Evolutionary conservation across 225 moss, liverwort and hornwort genomes (phyloP), one percentile per base, ranked within the genome.

Genomic region (Polytrichum formosum): DNA sequence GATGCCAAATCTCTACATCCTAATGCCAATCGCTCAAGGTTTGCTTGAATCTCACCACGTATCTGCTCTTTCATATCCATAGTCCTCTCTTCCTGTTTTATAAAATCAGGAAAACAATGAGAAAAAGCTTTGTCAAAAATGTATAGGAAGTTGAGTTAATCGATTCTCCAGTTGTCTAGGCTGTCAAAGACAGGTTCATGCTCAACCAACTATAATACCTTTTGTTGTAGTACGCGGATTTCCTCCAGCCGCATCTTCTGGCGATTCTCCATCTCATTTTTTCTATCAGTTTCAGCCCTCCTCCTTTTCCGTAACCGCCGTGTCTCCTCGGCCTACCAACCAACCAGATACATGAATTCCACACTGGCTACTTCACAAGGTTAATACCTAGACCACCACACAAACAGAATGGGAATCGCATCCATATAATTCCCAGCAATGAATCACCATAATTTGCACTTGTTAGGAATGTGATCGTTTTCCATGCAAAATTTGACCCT

Each of bases 181-280:
- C 46, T 46, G 16, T 46, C 0, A 46, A 46, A 46, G 46, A 46
- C 46, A 46, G 13, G 46, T 46, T 46, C 46, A 46, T 13, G 46
- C 46, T 46, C 13, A 46, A 46, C 46, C 13, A 46, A 46, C 46
- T 4, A 46, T 13, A 13, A 13, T 83, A 93, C 96, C 92, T 84
- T 85, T 75, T 76, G 82, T 75, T 91, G 97, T 67, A 66, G 83
- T 58, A 70, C 79, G 67, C 97, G 94, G 61, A 97, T 91, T 73
- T 97, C 94, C 68, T 88, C 88, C 65, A 97, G 72, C 64, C 97
- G 91, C 74, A 82, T 88, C 85, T 83, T 93, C 81, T 97, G 97
- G 65, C 93, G 90, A 66, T 89, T 69, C 61, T 97, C 92, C 78
- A 93, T 91, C 72, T 91, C 92, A 74, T 75, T 82, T 70, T 87